phyloP scores from a whole-genome alignment of 202 grass and related monocot species.

The Hordeum pubiflorum region DNA sequence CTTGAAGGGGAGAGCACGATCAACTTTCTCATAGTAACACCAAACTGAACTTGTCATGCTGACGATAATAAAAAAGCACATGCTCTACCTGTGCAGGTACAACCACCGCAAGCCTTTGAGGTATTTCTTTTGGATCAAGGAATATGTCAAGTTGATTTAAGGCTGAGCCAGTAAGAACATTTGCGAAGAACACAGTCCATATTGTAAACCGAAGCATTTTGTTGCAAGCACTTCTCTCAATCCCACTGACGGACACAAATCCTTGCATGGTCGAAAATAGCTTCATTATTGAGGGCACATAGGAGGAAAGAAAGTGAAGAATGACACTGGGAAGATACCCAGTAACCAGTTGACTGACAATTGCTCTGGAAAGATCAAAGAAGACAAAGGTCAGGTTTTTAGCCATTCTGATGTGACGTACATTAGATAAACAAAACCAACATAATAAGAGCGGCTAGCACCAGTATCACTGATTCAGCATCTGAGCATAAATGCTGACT shows the following conservation, averaged over 20 bases:
- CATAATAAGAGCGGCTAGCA: background rate
- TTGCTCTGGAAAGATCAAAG: slow-evolving; percentile 60
- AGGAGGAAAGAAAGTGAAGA: slow-evolving; percentile 70
- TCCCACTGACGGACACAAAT: slow-evolving; percentile 64
- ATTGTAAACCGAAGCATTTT: slow-evolving; percentile 95
- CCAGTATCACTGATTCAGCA: background rate
- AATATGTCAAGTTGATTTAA: slow-evolving; percentile 43
- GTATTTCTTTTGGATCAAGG: slow-evolving; percentile 76
- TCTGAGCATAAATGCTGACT: slow-evolving; percentile 4
- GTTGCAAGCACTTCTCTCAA: slow-evolving; percentile 84
- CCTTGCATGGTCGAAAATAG: slow-evolving; percentile 93
- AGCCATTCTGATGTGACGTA: background rate
- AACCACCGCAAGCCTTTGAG: slow-evolving; percentile 68
- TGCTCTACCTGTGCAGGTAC: slow-evolving; percentile 69
- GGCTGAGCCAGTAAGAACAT: slow-evolving; percentile 71
- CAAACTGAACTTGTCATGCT: background rate
- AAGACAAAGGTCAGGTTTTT: background rate
- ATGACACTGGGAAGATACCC: slow-evolving; percentile 95
- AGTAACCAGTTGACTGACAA: slow-evolving; percentile 84
- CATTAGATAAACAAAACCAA: background rate
- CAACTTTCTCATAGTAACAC: background rate
- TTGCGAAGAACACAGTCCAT: slow-evolving; percentile 88
- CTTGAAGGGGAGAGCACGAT: background rate
- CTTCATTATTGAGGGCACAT: slow-evolving; percentile 81
- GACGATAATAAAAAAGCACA: background rate